Evolutionary conservation across 495 filamentous ascomycete genomes (phyloP).

Genomic region (Recurvomyces mirabilis): DNA sequence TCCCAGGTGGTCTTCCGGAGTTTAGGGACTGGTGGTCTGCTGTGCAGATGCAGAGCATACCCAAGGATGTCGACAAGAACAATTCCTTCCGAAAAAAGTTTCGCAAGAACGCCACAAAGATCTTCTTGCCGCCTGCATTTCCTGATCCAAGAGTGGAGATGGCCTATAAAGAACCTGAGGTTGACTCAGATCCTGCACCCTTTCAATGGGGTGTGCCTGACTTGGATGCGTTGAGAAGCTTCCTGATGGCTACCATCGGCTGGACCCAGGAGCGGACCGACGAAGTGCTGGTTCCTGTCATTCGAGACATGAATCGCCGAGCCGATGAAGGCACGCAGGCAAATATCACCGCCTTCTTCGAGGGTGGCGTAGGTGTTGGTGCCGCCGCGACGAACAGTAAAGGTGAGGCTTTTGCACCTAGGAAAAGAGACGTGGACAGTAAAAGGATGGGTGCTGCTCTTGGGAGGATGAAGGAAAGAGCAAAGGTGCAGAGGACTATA

Average conservation of each 20-base stretch:
- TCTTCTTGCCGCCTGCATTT: slow-evolving; percentile 72
- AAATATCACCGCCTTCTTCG: slow-evolving; percentile 89
- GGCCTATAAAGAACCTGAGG: slow-evolving; percentile 76
- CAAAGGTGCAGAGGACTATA: slow-evolving; percentile 27
- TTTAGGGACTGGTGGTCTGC: slow-evolving; percentile 83
- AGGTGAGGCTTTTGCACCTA: slow-evolving; percentile 64
- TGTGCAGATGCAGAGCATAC: slow-evolving; percentile 50
- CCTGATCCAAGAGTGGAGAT: slow-evolving; percentile 62
- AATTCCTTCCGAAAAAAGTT: slow-evolving; percentile 74
- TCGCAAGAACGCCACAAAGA: slow-evolving; percentile 54
- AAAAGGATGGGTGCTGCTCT: slow-evolving; percentile 79
- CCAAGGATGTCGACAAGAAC: slow-evolving; percentile 41
- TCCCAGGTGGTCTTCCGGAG: slow-evolving; percentile 44
- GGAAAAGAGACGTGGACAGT: slow-evolving; percentile 46
- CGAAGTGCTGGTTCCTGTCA: slow-evolving; percentile 87
- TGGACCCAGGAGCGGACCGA: slow-evolving; percentile 87
- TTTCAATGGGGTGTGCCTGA: slow-evolving; percentile 97
- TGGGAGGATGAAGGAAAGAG: slow-evolving; percentile 49
- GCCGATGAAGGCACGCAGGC: slow-evolving; percentile 82
- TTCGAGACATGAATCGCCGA: slow-evolving; percentile 82
- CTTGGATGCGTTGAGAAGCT: slow-evolving; percentile 69
- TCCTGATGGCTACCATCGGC: slow-evolving; percentile 85
- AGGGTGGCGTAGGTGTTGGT: slow-evolving; percentile 46
- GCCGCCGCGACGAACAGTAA: slow-evolving; percentile 25
- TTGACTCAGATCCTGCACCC: slow-evolving; percentile 60